phyloP scores from a whole-genome alignment of 371 early-diverging fungal species.

The Rhizopus arrhizus region DNA sequence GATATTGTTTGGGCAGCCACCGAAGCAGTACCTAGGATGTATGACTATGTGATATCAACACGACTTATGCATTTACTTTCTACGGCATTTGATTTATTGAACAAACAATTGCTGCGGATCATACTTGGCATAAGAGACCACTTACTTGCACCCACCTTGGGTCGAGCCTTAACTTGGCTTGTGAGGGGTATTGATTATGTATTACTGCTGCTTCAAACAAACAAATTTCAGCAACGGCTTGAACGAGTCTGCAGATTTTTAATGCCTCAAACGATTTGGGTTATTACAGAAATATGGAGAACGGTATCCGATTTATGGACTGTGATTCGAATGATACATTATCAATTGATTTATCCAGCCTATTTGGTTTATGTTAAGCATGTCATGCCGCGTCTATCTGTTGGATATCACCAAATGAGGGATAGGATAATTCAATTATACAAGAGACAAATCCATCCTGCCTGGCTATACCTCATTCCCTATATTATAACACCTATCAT shows the following conservation, averaged over 20 bases:
- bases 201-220: constrained; percentile 15
- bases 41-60: constrained; percentile 13
- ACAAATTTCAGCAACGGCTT: constrained; percentile 16
- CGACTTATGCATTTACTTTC: background rate
- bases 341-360: constrained; percentile 13
- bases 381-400: constrained; percentile 20
- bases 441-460: constrained; percentile 12
- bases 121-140: background rate
- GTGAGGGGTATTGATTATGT: constrained; percentile 20
- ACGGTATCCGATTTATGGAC: background rate
- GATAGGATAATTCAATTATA: background rate
- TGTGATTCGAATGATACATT: background rate
- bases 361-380: constrained; percentile 20
- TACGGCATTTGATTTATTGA: background rate
- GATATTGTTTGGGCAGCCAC: constrained; percentile 27
- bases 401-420: constrained; percentile 10
- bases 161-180: constrained; percentile 13
- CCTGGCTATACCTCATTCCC: constrained; percentile 7
- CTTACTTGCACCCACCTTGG: constrained; percentile 19
- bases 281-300: background rate
- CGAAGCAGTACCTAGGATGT: constrained; percentile 14
- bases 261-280: constrained; percentile 14
- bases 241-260: constrained; percentile 2
- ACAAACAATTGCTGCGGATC: background rate
- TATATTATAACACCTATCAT: background rate